Conservation (phyloP, 352 stramenopile genomes). For the Pythium rishiriense region DNA sequence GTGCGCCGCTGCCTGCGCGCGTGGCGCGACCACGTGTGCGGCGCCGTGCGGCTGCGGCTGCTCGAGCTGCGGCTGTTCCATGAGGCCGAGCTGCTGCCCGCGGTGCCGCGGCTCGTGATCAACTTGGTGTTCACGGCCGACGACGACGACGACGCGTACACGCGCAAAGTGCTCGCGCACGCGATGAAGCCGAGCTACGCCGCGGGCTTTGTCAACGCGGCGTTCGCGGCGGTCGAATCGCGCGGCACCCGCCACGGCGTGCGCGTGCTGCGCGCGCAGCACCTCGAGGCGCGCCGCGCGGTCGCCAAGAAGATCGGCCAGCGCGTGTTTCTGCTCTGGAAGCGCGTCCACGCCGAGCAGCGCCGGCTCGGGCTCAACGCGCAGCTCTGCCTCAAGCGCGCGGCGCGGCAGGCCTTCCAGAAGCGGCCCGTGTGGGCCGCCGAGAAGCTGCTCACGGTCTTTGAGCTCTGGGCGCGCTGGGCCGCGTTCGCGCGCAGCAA, state of each 20-base stretch:
- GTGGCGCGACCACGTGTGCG: constrained; percentile 50
- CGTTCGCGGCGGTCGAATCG: constrained; percentile 51
- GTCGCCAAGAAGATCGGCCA: constrained; percentile 73
- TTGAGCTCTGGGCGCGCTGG: constrained; percentile 70
- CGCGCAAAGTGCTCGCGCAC: constrained; percentile 29
- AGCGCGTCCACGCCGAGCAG: constrained; percentile 43
- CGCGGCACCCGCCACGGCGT: constrained; percentile 35
- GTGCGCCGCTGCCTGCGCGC: constrained; percentile 43
- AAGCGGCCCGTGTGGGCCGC: constrained; percentile 51
- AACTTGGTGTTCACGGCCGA: constrained; percentile 75
- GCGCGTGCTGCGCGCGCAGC: constrained; percentile 32
- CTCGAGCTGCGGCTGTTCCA: constrained; percentile 69
- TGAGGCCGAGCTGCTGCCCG: constrained; percentile 47
- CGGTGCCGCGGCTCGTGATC: constrained; percentile 56
- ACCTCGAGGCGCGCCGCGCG: constrained; percentile 44
- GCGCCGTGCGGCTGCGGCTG: constrained; percentile 42
- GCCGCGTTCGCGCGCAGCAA: constrained; percentile 56
- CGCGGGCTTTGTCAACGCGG: constrained; percentile 51
- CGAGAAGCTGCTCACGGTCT: constrained; percentile 62
- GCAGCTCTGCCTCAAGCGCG: constrained; percentile 73
- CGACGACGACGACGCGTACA: constrained; percentile 40
- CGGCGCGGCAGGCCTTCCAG: constrained; percentile 58
- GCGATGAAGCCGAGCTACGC: constrained; percentile 28
- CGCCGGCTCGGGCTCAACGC: constrained; percentile 60
- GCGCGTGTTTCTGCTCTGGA: constrained; percentile 64